phyloP scores from a whole-genome alignment of 1,284 basidiomycete species.

The Ustilago lituana region DNA sequence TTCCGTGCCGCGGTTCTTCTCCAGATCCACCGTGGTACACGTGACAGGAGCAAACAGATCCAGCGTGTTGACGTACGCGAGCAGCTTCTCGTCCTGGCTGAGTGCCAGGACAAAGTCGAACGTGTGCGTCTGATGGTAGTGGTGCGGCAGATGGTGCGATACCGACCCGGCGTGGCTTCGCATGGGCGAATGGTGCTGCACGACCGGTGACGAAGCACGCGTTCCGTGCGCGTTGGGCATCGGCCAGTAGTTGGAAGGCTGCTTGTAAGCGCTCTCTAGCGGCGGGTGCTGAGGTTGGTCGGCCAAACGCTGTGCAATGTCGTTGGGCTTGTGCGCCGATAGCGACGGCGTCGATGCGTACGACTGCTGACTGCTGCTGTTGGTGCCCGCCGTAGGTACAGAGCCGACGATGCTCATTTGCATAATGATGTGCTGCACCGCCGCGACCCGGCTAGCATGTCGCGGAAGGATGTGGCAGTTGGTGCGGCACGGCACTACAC shows the following conservation, averaged over 20 bases:
- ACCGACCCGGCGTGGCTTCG: constrained; percentile 25
- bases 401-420: constrained; percentile 47
- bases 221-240: constrained; percentile 31
- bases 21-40: constrained; percentile 56
- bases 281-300: constrained; percentile 43
- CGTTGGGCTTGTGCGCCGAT: constrained; percentile 23
- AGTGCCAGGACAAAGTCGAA: constrained; percentile 65
- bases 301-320: constrained; percentile 35
- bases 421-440: constrained; percentile 71
- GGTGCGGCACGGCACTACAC: constrained; percentile 56
- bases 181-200: constrained; percentile 25
- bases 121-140: constrained; percentile 49
- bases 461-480: constrained; percentile 81
- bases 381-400: constrained; percentile 8
- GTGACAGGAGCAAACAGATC: constrained; percentile 66
- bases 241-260: constrained; percentile 57
- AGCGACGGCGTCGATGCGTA: constrained; percentile 25
- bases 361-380: constrained; percentile 18
- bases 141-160: constrained; percentile 37
- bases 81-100: constrained; percentile 62
- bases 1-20: constrained; percentile 51
- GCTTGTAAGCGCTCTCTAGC: constrained; percentile 52
- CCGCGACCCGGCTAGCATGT: constrained; percentile 81
- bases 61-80: constrained; percentile 61
- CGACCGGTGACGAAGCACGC: constrained; percentile 27